Evolutionary conservation across 805 yeast genomes (phyloP), one percentile per base, ranked within the genome.

Genomic region (Clavispora asparagi): DNA sequence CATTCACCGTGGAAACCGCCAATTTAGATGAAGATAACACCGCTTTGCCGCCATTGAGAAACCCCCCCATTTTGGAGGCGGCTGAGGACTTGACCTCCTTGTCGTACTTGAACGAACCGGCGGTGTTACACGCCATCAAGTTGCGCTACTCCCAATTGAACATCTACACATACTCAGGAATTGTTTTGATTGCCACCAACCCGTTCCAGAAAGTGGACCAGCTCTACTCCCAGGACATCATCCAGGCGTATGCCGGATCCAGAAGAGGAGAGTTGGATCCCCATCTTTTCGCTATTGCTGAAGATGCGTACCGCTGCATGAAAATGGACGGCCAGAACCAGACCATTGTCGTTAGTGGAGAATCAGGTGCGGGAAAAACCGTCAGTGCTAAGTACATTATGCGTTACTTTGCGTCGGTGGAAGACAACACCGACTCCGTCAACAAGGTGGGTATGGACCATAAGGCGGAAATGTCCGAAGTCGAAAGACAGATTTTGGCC

Each of bases 341-440:
- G 70, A 92, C 99, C 1, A 91, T 92, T 52, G 97, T 92, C 14
- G 98, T 92, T 14, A 82, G 91, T 57, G 99, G 99, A 69, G 99
- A 92, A 69, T 87, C 96, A 7, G 99, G 99, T 67, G 98, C 99
- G 27, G 99, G 99, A 66, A 94, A 92, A 61, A 94, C 98, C 5
- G 98, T 92, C 37, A 83, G 94, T 52, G 99, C 99, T 35, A 92
- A 92, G 64, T 92, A 87, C 66, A 92, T 92, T 54, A 92, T 92
- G 98, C 82, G 98, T 65, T 92, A 91, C 67, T 91, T 92, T 65
- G 98, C 98, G 4, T 83, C 96, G 14, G 97, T 92, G 13, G 97
- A 92, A 50, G 73, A 69, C 47, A 72, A 65, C 6, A 56, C 60
- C 7, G 68, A 63, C 41, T 52, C 59, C 30, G 74, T 49, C 60